Base-by-base conservation (phyloP, 495 filamentous ascomycete species). In the Rhizodiscina lignyota region DNA sequence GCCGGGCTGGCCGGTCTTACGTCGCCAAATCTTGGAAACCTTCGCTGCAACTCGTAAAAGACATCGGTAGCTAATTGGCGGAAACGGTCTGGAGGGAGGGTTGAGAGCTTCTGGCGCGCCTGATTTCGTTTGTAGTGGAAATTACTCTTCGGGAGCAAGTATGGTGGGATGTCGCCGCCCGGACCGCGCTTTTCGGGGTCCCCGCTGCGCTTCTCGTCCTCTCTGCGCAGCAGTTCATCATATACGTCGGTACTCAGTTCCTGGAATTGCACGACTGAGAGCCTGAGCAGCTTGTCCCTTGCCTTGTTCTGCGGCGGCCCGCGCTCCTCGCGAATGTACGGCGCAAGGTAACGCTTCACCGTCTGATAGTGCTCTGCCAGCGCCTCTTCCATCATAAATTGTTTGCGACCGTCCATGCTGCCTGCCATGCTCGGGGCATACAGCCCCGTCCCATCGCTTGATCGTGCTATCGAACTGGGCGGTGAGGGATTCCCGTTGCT, bases 81-180 rank as follows among this genome's bases (percentile, higher is more conserved):
- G 51, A 97, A 97, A 18, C 85, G 66, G 10, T 77, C 72, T 18
- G 78, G 70, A 18, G 83, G 80, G 5, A 96, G 69, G 1, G 83
- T 89, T 2, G 83, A 82, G 11, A 97, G 74, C 54, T 89, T 94
- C 58, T 92, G 81, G 32, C 89, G 70, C 4, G 89, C 89, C 54
- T 94, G 85, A 51, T 97, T 97, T 32, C 89, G 77, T 58, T 96
- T 96, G 16, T 83, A 83, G 59, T 97, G 91, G 58, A 94, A 96
- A 37, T 77, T 77, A 15, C 72, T 62, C 51, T 85, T 84, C 4
- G 89, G 81, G 15, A 81, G 62, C 6, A 97, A 66, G 51, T 70
- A 87, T 15, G 71, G 49, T 15, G 48, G 63, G 10, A 83, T 83
- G 8, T 20, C 33, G 20, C 21, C 21, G 30, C 63, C 26, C 71